Evolutionary conservation across 148 eudicot genomes (phyloP).

Genomic region (Rhododendron ferrugineum): DNA sequence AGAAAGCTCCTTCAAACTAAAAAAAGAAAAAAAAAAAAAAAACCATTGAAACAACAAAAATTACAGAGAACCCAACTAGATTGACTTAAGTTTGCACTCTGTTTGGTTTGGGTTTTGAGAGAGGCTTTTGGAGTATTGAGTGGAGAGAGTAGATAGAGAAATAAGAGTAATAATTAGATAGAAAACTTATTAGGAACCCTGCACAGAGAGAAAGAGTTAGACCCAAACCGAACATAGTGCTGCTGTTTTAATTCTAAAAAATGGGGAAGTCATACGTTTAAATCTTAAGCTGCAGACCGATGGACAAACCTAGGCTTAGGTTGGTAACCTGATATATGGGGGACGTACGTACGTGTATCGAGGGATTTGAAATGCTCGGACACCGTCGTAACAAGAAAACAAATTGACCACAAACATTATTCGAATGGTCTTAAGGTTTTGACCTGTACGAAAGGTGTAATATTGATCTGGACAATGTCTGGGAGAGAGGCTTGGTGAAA

Average conservation of each 20-base stretch:
- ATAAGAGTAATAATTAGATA: no score
- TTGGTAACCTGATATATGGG: background rate
- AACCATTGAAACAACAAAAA: background rate
- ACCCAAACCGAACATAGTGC: no score
- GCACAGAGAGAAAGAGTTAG: no score
- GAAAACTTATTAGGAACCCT: no score
- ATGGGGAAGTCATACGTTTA: no score
- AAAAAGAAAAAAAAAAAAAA: background rate
- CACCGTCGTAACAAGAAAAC: background rate
- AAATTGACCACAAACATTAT: background rate
- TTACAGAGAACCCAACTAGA: background rate
- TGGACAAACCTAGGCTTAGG: background rate
- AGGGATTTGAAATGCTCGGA: background rate
- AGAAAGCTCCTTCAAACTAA: constrained; percentile 73
- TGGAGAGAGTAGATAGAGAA: no score
- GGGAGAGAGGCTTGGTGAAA: background rate
- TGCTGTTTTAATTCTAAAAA: no score
- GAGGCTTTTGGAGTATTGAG: no score
- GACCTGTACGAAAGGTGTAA: background rate
- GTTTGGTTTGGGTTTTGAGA: no score
- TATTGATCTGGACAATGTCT: background rate
- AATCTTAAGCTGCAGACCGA: background rate
- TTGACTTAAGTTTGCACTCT: background rate
- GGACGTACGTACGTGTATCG: background rate
- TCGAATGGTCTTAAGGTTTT: no score